Evolutionary conservation across 1,284 basidiomycete genomes (phyloP).

Genomic region (Cryptococcus neoformans): DNA sequence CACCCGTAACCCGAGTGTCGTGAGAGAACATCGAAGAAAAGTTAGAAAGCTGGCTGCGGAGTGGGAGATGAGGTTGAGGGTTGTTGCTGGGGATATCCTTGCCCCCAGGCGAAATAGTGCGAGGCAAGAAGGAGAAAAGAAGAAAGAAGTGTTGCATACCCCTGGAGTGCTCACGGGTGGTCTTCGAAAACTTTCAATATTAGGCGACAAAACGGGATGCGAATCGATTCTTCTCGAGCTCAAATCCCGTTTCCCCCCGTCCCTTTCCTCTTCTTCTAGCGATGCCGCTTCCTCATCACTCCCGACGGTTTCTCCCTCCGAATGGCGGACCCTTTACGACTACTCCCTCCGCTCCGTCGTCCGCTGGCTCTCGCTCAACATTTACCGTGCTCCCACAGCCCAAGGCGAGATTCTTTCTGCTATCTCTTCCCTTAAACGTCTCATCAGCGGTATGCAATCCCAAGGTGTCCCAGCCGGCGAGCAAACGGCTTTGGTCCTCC

Average conservation of each 20-base stretch:
- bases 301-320: no score
- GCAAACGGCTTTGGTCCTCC: constrained; percentile 8
- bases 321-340: constrained; percentile 3
- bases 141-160: no score
- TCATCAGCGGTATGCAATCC: constrained; percentile 11
- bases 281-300: no score
- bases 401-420: constrained; percentile 9
- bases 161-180: constrained; percentile 1
- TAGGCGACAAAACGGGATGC: constrained; percentile 13
- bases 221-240: constrained; percentile 14
- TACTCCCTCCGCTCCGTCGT: constrained; percentile 6
- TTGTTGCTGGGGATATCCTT: constrained; percentile 11
- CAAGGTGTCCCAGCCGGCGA: constrained; percentile 3
- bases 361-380: constrained; percentile 10
- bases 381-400: constrained; percentile 4
- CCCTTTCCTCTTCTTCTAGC: neutral
- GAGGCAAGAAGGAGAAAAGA: no score
- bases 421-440: neutral
- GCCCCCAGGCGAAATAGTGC: neutral
- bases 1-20: neutral
- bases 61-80: constrained; percentile 12
- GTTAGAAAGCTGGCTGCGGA: constrained; percentile 2
- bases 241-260: constrained; percentile 1
- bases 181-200: constrained; percentile 8
- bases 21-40: neutral